phyloP scores from a whole-genome alignment of 345 rosid species.

The Moricandia moricandioides region DNA sequence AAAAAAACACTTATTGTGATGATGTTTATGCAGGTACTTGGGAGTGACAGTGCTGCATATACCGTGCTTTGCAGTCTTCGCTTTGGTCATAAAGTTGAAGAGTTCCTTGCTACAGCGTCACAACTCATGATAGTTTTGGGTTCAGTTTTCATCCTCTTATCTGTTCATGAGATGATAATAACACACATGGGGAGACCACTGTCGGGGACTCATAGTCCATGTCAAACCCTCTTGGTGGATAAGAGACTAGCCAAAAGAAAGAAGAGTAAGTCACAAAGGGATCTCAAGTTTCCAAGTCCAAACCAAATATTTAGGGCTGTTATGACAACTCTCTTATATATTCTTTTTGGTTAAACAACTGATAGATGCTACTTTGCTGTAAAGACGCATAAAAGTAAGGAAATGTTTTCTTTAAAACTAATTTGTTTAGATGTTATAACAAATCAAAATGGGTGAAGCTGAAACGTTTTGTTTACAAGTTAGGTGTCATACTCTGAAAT shows the following conservation, averaged over 20 bases:
- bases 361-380: neutral
- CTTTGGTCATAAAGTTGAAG: slow-evolving; percentile 60
- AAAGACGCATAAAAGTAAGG: neutral
- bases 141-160: neutral
- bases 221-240: neutral
- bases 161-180: neutral
- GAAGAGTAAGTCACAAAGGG: neutral
- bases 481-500: slow-evolving; percentile 10
- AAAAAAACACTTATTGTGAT: neutral
- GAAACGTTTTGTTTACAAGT: slow-evolving; percentile 10
- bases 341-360: neutral
- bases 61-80: slow-evolving; percentile 69
- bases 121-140: slow-evolving; percentile 4
- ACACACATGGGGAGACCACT: neutral
- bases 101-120: slow-evolving; percentile 42
- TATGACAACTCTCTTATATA: neutral
- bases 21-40: slow-evolving; percentile 58
- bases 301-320: neutral
- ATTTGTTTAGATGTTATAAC: neutral
- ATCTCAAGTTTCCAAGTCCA: neutral
- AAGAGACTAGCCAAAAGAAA: neutral
- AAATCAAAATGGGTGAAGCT: neutral
- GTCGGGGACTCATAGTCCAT: neutral
- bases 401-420: neutral
- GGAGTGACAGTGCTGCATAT: slow-evolving; percentile 67